A percentile compares a stretch with the other conserved stretches of the same genome.
phyloP scores from a whole-genome alignment of 208 protist species.

The Leishmania mexicana region DNA sequence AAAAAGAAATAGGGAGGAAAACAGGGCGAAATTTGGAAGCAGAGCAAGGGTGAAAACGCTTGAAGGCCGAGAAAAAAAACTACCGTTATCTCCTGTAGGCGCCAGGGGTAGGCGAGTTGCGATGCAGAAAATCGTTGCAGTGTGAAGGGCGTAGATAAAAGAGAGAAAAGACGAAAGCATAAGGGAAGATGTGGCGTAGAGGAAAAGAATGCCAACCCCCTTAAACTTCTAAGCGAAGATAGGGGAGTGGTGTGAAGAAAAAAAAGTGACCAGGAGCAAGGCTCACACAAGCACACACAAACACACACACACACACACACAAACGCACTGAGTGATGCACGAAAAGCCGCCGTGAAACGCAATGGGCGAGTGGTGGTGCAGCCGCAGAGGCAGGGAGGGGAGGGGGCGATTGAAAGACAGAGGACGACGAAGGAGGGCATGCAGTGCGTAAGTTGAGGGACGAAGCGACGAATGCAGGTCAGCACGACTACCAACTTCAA shows the following conservation, averaged over 20 bases:
- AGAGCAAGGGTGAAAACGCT: not conserved
- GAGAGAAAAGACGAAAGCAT: not conserved
- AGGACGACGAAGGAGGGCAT: not conserved
- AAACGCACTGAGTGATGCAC: not conserved
- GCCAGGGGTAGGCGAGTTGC: not conserved
- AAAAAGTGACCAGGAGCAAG: not conserved
- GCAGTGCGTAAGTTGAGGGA: not conserved
- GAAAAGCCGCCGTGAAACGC: not conserved
- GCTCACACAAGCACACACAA: not conserved
- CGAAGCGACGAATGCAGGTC: not conserved
- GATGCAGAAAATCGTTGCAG: slow-evolving; percentile 1
- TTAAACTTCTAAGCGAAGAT: not conserved
- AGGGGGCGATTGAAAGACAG: not conserved
- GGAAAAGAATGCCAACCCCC: not conserved
- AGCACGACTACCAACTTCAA: not conserved
- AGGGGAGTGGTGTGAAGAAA: no score
- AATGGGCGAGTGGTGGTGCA: not conserved
- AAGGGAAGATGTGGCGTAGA: not conserved
- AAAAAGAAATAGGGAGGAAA: slow-evolving; percentile 1
- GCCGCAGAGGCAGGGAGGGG: not conserved
- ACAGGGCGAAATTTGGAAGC: not conserved
- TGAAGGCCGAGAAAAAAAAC: not conserved
- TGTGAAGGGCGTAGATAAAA: slow-evolving; percentile 2
- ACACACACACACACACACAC: not conserved
- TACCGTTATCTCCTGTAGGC: not conserved